These are phyloP conservation scores for Linnemannia zychae DNA, from an alignment of 192 early-diverging fungal species.

Conservation along the genomic window DNA sequence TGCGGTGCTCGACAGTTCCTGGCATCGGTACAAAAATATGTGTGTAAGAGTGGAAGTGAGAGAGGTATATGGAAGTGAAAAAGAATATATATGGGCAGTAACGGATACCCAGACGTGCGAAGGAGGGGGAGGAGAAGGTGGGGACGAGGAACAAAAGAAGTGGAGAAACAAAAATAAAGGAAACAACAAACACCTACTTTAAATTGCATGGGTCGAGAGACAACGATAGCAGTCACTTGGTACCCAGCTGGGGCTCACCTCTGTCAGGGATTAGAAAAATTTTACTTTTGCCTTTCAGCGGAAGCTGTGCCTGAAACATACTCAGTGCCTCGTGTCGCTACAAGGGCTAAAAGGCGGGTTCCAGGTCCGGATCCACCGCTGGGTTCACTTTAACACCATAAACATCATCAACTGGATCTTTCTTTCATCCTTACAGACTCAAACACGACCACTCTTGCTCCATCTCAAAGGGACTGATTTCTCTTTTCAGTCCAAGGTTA, in stretches of 20 bases:
- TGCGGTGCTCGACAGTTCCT: neutral
- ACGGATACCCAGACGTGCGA: conserved; percentile 22
- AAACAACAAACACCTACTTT: neutral
- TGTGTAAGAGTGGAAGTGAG: too few relatives aligned
- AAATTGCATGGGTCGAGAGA: neutral
- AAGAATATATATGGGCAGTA: neutral
- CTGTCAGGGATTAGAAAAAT: neutral
- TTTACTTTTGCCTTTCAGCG: neutral
- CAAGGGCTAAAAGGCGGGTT: neutral
- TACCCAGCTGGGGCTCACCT: neutral
- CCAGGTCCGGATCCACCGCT: neutral
- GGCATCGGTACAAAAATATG: conserved; percentile 12
- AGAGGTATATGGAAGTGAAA: neutral
- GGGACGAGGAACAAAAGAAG: neutral
- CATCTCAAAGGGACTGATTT: neutral
- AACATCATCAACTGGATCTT: neutral
- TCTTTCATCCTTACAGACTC: neutral
- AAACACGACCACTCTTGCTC: neutral
- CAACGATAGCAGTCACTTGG: neutral
- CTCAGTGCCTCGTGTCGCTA: neutral
- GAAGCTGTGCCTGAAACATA: neutral
- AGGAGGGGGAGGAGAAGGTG: neutral
- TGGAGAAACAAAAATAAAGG: conserved; percentile 13
- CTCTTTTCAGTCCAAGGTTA: neutral
- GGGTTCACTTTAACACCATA: neutral